Base-by-base conservation (phyloP, 208 protist genomes). In the Leishmania mexicana region DNA sequence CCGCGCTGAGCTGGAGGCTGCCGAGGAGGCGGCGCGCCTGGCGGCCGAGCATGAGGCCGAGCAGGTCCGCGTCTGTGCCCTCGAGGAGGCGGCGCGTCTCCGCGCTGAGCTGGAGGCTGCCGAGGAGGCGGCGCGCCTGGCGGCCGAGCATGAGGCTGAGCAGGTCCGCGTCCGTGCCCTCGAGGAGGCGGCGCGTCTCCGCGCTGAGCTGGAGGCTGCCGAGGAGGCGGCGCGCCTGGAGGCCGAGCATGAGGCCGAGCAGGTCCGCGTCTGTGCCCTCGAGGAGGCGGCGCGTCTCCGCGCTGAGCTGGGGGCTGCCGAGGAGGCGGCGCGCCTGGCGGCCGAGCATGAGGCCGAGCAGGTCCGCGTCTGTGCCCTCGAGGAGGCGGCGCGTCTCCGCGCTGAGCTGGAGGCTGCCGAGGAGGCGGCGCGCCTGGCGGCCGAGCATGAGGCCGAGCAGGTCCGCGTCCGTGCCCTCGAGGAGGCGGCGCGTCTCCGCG, bases 121-220 rank as follows among this genome's bases (percentile, higher is more conserved):
- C 13, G 75, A 79, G 40, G 75, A 79, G 75, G 75, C 51, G 38
- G 57, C 57, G 11, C 75, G 57, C 35, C 49, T 79, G n/a, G 60
- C 0, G 2, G 57, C 40, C 17, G 58, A 49, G 28, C 40, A 71
- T 38, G 49, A 79, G 28, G 58, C 58, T 17, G 49, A 53, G 49
- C 49, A 53, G 49, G 0, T 17, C 19, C 58, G 58, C 4, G 7
- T 65, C 58, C 28, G 3, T 1, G 58, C 58, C 42, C 38, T 40
- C 11, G 75, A 78, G 35, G 75, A 67, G 15, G 75, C 74, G 6
- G 74, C 74, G 38, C 74, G 74, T 28, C 74, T 77, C 19, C 3
- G 62, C 47, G 74, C 74, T n/a, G 74, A 77, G 74, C 74, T 45
- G n/a, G 74, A 77, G 31, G 74, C 74, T 2, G 74, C 53, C 17